These are phyloP conservation scores for Hibiscus tridactylites DNA, from an alignment of 345 rosid species.

Conservation along the genomic window DNA sequence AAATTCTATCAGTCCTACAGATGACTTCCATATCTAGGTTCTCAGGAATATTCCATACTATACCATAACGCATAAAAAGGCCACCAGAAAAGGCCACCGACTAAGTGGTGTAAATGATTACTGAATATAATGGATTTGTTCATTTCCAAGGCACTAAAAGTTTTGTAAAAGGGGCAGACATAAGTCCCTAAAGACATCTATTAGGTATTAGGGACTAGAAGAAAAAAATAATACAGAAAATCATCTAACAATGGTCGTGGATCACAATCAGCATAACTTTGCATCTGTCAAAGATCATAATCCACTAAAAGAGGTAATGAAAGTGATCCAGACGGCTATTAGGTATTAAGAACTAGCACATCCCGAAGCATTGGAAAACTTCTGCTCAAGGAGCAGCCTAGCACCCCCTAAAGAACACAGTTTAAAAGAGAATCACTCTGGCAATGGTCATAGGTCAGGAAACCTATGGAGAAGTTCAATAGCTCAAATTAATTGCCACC, in stretches of 20 bases:
- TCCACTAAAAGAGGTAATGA: background rate
- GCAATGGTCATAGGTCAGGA: background rate
- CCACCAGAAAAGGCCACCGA: background rate
- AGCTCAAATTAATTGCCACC: background rate
- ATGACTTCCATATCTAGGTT: background rate
- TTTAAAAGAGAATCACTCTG: background rate
- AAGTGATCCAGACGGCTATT: background rate
- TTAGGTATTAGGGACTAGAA: no score
- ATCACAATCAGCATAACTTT: background rate
- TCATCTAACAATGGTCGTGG: background rate
- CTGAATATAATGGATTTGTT: background rate
- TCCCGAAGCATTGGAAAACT: slow-evolving; percentile 1
- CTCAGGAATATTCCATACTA: background rate
- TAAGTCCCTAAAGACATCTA: no score
- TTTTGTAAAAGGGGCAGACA: no score
- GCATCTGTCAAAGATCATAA: background rate
- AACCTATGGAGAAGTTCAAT: background rate
- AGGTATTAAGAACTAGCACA: background rate
- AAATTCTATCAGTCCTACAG: background rate
- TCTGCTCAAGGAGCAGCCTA: background rate
- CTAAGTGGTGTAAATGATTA: background rate
- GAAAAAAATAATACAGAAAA: background rate
- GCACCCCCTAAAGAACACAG: background rate
- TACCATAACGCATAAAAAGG: background rate
- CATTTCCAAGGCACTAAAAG: background rate